A percentile compares a stretch with the other conserved stretches of the same genome.
Conservation (phyloP, 2,329 filamentous ascomycete genomes). For the Cladorrhinum sp. region DNA sequence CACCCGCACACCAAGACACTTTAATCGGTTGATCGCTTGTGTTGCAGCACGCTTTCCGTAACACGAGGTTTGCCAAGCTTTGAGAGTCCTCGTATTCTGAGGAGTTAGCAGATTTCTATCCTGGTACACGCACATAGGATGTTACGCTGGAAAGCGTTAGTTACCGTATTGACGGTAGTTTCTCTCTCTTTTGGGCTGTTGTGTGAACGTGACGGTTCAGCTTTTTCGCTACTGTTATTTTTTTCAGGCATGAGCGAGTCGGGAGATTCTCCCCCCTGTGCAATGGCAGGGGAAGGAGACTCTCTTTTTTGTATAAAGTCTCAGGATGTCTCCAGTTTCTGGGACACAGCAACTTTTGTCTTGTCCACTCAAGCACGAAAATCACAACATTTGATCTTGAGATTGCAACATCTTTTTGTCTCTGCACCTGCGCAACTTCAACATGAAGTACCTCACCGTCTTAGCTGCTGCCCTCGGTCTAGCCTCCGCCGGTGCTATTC, state of each 20-base stretch:
- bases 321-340: neutral
- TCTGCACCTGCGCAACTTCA: too few species aligned
- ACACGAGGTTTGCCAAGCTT: neutral
- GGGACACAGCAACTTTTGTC: neutral
- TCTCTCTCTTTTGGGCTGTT: too few species aligned
- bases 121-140: too few species aligned
- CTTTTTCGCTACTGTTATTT: too few species aligned
- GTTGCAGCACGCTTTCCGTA: neutral
- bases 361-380: neutral
- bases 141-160: neutral
- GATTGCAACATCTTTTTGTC: constrained; percentile 2
- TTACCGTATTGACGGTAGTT: too few species aligned
- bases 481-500: constrained; percentile 11
- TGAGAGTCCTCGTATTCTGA: neutral
- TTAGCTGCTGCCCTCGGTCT: constrained; percentile 12
- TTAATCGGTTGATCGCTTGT: neutral
- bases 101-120: too few species aligned
- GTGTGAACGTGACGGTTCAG: too few species aligned
- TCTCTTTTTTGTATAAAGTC: neutral
- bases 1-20: too few species aligned
- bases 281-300: neutral
- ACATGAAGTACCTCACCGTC: constrained; percentile 17
- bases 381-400: neutral
- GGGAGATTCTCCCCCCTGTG: too few species aligned
- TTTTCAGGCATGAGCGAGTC: too few species aligned